Evolutionary conservation across 371 early-diverging fungal genomes (phyloP), one percentile per base, ranked within the genome.

Genomic region (Catenaria anguillulae): DNA sequence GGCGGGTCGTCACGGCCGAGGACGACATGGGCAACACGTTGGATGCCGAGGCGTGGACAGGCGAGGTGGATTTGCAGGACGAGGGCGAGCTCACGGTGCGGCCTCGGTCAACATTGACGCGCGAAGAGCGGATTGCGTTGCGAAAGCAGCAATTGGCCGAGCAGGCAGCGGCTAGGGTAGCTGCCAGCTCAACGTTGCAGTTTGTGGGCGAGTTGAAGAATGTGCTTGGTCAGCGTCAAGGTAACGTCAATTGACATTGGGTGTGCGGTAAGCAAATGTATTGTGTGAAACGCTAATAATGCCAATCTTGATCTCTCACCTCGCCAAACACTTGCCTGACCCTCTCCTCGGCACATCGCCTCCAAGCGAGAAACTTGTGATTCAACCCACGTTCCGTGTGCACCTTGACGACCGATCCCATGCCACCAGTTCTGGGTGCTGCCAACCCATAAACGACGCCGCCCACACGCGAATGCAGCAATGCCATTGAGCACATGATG

Each of bases 401-500:
- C 45, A 61, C 43, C 17, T 45, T 52, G 10, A n/a, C 23, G 29
- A 60, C 8, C 26, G 55, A 52, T 10, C 58, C 58, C 17, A 61
- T 8, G 8, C 61, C 61, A 19, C 61, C 61, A 6, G 33, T 54
- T 1, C 13, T 21, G 2, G 61, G 61, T 8, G 45, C 8, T 15
- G 43, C 17, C 13, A 61, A 12, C 26, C 17, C 61, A 29, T 61
- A 61, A 8, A 54, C 43, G 34, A 56, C 61, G 26, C 26, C 26
- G 3, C 13, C 34, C 6, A 61, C 56, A 15, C 61, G 43, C 36
- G 61, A 45, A 23, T 61, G 61, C 26, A 61, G 36, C 33, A 61
- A 19, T 21, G 61, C 61, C 61, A 61, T 61, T 2, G 23, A 15
- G 42, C 61, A 61, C 61, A 61, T 61, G 43, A 61, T 56, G 31